A percentile compares a stretch with the other conserved stretches of the same genome.
Evolutionary conservation across 2,329 filamentous ascomycete genomes (phyloP).

Genomic region (Trichoderma sp.): DNA sequence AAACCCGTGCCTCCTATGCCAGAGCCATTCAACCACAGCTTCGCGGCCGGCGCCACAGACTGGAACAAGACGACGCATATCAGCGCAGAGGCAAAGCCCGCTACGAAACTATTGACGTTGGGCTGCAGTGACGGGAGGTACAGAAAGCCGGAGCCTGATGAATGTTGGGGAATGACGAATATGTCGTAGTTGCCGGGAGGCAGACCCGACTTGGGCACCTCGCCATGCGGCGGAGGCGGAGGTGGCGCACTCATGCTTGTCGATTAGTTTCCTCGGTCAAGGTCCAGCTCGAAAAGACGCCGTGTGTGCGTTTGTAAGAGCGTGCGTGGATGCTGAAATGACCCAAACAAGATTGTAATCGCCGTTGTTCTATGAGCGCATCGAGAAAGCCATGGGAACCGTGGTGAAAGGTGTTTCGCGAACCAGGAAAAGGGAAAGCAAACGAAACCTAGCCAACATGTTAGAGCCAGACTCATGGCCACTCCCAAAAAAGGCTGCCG

Average conservation of each 20-base stretch:
- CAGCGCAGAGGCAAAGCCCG: conserved; percentile 76
- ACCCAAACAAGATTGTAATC: neutral
- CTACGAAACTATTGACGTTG: conserved; percentile 85
- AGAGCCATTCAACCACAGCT: conserved; percentile 68
- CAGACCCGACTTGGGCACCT: conserved; percentile 69
- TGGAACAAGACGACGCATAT: conserved; percentile 70
- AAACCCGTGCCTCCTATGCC: conserved; percentile 72
- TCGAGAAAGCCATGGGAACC: conserved; percentile 32
- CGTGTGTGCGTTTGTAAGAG: neutral
- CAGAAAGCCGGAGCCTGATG: conserved; percentile 81
- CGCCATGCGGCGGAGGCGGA: conserved; percentile 82
- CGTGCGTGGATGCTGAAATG: neutral
- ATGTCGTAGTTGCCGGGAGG: conserved; percentile 94
- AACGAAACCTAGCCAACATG: neutral
- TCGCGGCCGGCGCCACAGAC: conserved; percentile 68
- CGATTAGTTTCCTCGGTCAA: neutral
- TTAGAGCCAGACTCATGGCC: neutral
- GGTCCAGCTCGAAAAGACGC: neutral
- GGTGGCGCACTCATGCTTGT: conserved; percentile 49
- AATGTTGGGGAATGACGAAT: conserved; percentile 92
- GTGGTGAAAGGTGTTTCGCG: conserved; percentile 2
- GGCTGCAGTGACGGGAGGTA: conserved; percentile 89
- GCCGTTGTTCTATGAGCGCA: conserved; percentile 26
- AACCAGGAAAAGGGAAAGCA: neutral
- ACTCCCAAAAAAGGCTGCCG: neutral